Evolutionary conservation across 345 rosid genomes (phyloP).

Genomic region (Psidium guajava): DNA sequence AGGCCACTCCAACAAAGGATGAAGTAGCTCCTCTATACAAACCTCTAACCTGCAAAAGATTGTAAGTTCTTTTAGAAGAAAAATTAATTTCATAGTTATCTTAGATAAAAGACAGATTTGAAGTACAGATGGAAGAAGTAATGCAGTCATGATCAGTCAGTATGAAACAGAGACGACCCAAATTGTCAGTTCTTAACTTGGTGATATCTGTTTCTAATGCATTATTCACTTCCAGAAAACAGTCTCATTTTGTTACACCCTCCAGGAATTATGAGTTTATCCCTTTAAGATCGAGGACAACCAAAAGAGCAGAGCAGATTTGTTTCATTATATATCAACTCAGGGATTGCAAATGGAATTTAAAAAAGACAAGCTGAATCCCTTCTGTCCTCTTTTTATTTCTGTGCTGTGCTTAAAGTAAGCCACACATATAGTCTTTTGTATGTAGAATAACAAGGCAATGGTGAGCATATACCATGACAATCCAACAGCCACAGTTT

Average conservation of each 20-base stretch:
- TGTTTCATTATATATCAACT: neutral
- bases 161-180: neutral
- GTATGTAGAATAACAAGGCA: neutral
- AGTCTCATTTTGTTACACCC: neutral
- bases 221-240: neutral
- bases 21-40: slow-evolving; percentile 88
- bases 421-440: neutral
- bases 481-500: neutral
- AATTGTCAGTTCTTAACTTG: neutral
- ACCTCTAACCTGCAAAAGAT: slow-evolving; percentile 57
- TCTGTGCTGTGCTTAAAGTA: neutral
- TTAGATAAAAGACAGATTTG: neutral
- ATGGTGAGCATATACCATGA: neutral
- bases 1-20: slow-evolving; percentile 80
- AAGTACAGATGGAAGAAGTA: neutral
- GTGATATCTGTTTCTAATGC: neutral
- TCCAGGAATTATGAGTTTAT: neutral
- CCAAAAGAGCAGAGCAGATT: neutral
- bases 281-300: neutral
- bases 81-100: neutral
- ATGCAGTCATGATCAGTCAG: neutral
- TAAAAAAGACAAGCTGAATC: neutral
- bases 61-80: neutral
- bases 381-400: neutral
- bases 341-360: neutral